Conservation (phyloP, 2,329 filamentous ascomycete species). For the Raffaelea albimanens region DNA sequence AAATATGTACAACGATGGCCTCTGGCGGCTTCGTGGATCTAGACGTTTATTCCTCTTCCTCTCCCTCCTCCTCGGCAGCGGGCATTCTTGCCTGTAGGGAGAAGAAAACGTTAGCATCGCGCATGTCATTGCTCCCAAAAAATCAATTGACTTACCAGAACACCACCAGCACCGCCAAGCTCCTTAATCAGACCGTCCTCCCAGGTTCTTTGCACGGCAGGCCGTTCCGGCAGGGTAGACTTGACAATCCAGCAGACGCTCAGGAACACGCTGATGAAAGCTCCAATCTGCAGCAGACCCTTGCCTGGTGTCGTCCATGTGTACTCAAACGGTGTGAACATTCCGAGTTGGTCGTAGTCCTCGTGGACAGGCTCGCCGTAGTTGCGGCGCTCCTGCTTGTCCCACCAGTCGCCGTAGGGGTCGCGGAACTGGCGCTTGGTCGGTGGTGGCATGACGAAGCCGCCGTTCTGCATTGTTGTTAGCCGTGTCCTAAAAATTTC, state of each 20-base stretch:
- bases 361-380: conserved; percentile 95
- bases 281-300: conserved; percentile 57
- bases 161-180: conserved; percentile 59
- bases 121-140: not conserved
- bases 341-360: conserved; percentile 85
- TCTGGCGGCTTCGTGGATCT: not conserved
- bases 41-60: conserved; percentile 1
- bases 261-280: conserved; percentile 55
- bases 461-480: conserved; percentile 74
- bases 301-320: conserved; percentile 67
- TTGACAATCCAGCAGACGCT: conserved; percentile 59
- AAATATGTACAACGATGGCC: conserved; percentile 8
- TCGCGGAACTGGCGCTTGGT: conserved; percentile 90
- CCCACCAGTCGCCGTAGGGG: conserved; percentile 91
- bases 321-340: conserved; percentile 85
- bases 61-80: conserved; percentile 4
- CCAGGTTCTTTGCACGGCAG: conserved; percentile 60
- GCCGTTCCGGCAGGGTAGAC: conserved; percentile 61
- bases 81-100: conserved; percentile 5
- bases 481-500: too few species aligned
- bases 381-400: conserved; percentile 94
- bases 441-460: conserved; percentile 68
- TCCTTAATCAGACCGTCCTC: conserved; percentile 65
- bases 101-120: not conserved
- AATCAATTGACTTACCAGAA: conserved; percentile 38